Conservation (phyloP, 148 eudicot genomes). For the Hydrangea macrophylla region DNA sequence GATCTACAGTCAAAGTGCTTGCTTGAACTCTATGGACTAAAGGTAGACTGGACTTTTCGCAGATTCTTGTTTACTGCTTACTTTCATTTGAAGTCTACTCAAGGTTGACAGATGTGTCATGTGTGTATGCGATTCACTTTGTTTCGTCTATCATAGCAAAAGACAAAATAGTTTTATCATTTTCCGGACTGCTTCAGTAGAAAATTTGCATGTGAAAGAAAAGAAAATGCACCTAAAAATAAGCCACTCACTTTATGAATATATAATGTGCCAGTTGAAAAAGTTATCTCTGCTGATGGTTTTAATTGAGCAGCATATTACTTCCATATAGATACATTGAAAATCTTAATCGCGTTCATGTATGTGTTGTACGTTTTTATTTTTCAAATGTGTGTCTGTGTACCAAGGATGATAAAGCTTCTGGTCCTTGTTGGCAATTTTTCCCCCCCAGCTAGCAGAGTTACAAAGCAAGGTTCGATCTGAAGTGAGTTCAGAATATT, state of each 20-base stretch:
- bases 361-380: too few species aligned
- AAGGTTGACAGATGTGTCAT: too few species aligned
- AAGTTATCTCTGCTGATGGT: neutral
- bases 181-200: neutral
- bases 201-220: neutral
- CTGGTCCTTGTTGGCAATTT: constrained; percentile 16
- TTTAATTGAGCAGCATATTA: neutral
- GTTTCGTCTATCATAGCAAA: too few species aligned
- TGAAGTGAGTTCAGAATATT: constrained; percentile 85
- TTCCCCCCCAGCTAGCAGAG: constrained; percentile 63
- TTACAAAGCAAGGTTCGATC: constrained; percentile 82
- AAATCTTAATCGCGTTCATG: too few species aligned
- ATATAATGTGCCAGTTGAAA: neutral
- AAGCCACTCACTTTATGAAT: neutral
- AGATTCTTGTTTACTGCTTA: neutral
- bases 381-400: neutral
- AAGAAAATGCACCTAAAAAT: neutral
- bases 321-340: neutral
- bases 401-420: constrained; percentile 3
- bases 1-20: constrained; percentile 92
- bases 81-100: constrained; percentile 2
- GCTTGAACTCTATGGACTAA: constrained; percentile 97
- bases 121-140: too few species aligned
- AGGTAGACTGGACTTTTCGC: constrained; percentile 46
- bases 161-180: neutral